phyloP scores from a whole-genome alignment of 176 grass and related monocot species.

The bread wheat (Triticum aestivum) region IWGSC_CS_RefSeq_v2.1 NC_057808.1:366762929-366763428 shows the following conservation, averaged over 20 bases:
- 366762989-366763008: not conserved
- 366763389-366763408: too few relatives aligned
- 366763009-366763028: not conserved
- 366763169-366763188: slow-evolving; percentile 91
- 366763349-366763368: slow-evolving; percentile 24
- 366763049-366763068: slow-evolving; percentile 88
- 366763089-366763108: slow-evolving; percentile 76
- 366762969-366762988: not conserved
- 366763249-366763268: slow-evolving; percentile 82
- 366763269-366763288: slow-evolving; percentile 84
- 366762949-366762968: not conserved
- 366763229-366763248: slow-evolving; percentile 49
- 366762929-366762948: not conserved
- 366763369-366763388: too few relatives aligned
- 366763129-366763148: slow-evolving; percentile 79
- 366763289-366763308: not conserved
- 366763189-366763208: slow-evolving; percentile 78
- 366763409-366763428: too few relatives aligned
- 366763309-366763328: not conserved
- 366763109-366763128: slow-evolving; percentile 37
- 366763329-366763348: not conserved
- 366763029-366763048: slow-evolving; percentile 34
- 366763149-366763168: slow-evolving; percentile 81
- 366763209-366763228: slow-evolving; percentile 80
- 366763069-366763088: slow-evolving; percentile 92